These are phyloP conservation scores for Albizia julibrissin DNA, from an alignment of 306 rosid genomes.

Conservation along the genomic window DNA sequence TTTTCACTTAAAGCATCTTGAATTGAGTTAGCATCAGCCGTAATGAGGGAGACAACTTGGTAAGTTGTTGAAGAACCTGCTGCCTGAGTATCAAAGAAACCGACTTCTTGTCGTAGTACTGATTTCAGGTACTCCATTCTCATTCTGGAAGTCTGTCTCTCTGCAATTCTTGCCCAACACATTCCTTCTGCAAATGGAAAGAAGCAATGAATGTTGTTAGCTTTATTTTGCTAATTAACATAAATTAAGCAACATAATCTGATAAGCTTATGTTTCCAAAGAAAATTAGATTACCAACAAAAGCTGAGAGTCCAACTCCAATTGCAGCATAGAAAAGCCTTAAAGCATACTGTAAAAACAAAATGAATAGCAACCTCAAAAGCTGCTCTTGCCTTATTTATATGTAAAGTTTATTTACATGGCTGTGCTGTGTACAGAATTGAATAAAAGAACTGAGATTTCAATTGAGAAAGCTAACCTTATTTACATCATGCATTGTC, in stretches of 20 bases:
- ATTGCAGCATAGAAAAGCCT: slow-evolving; percentile 69
- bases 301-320: slow-evolving; percentile 84
- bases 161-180: slow-evolving; percentile 88
- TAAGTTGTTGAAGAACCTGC: slow-evolving; percentile 73
- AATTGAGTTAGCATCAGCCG: slow-evolving; percentile 76
- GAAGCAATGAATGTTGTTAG: slow-evolving; percentile 25
- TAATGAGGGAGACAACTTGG: slow-evolving; percentile 80
- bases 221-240: slow-evolving; percentile 10
- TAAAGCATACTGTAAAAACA: slow-evolving; percentile 62
- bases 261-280: neutral
- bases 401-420: neutral
- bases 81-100: slow-evolving; percentile 73
- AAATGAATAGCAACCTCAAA: slow-evolving; percentile 30
- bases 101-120: slow-evolving; percentile 89
- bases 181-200: slow-evolving; percentile 65
- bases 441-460: neutral
- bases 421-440: neutral
- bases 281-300: slow-evolving; percentile 60
- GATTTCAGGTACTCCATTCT: slow-evolving; percentile 80
- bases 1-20: slow-evolving; percentile 84
- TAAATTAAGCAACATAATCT: neutral
- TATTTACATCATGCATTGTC: slow-evolving; percentile 61
- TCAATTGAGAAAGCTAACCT: slow-evolving; percentile 46
- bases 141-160: slow-evolving; percentile 87
- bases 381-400: neutral